Evolutionary conservation across 1,284 basidiomycete species (phyloP).

Genomic region (Leccinum subspadiceum): DNA sequence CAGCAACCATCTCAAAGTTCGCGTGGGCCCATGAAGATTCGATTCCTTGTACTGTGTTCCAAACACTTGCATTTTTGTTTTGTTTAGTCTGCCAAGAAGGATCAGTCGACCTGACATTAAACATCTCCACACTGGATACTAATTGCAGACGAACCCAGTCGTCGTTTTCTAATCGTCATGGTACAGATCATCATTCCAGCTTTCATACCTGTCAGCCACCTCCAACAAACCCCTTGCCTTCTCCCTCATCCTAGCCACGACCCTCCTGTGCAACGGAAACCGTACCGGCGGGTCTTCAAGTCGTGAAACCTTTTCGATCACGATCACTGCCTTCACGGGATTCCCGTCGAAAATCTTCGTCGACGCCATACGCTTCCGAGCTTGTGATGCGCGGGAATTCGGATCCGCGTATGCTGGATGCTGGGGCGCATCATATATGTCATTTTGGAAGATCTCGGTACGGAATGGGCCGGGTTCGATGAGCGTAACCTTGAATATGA

Average conservation of each 20-base stretch:
- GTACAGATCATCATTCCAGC: slow-evolving; percentile 24
- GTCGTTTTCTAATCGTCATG: neutral
- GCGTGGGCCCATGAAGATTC: neutral
- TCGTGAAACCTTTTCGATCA: slow-evolving; percentile 19
- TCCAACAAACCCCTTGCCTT: slow-evolving; percentile 22
- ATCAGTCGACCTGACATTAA: neutral
- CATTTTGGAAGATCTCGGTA: slow-evolving; percentile 13
- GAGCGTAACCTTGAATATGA: slow-evolving; percentile 19
- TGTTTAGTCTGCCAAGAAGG: neutral
- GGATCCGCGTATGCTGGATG: slow-evolving; percentile 27
- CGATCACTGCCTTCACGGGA: slow-evolving; percentile 14
- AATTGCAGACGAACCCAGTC: neutral
- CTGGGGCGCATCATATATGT: slow-evolving; percentile 1
- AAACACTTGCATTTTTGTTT: neutral
- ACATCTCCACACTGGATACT: neutral
- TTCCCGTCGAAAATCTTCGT: slow-evolving; percentile 13
- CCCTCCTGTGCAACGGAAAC: slow-evolving; percentile 20
- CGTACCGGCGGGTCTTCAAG: slow-evolving; percentile 21
- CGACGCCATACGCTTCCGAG: slow-evolving; percentile 2
- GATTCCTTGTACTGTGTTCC: neutral
- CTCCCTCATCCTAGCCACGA: slow-evolving; percentile 10
- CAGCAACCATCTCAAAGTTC: neutral
- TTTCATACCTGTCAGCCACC: slow-evolving; percentile 18
- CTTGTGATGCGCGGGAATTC: neutral
- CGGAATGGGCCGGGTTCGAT: slow-evolving; percentile 27